Evolutionary conservation across 257 asterid genomes (phyloP).

Genomic region (Nicotiana knightiana): DNA sequence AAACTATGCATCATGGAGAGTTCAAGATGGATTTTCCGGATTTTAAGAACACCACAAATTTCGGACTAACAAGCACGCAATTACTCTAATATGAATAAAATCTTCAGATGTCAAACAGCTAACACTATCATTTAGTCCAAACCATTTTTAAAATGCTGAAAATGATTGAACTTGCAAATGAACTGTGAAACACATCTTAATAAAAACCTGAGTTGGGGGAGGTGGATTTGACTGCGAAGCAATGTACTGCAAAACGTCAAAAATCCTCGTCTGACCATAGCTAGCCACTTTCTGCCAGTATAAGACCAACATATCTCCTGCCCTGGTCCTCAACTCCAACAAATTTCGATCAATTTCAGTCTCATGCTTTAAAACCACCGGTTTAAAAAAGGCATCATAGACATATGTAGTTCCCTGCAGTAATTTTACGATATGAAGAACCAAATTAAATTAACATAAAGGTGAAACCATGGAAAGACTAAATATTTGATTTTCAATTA

Average conservation of each 20-base stretch:
- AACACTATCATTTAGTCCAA: not conserved
- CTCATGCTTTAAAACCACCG: constrained; percentile 77
- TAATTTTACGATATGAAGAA: constrained; percentile 14
- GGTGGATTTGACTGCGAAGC: constrained; percentile 73
- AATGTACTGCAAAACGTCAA: constrained; percentile 69
- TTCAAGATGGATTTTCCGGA: not conserved
- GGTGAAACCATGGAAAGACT: constrained; percentile 4
- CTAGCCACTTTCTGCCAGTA: constrained; percentile 60
- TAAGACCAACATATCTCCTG: constrained; percentile 62
- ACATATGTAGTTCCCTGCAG: constrained; percentile 92
- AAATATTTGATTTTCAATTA: not conserved
- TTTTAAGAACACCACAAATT: not conserved
- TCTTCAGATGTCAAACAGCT: not conserved
- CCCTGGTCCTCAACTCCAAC: constrained; percentile 71
- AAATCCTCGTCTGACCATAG: constrained; percentile 77
- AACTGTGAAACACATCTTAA: not conserved
- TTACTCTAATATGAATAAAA: not conserved
- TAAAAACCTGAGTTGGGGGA: constrained; percentile 60
- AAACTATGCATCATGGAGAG: not conserved
- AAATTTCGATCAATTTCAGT: constrained; percentile 80
- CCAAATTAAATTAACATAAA: not conserved
- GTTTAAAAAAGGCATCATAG: constrained; percentile 84
- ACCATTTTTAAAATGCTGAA: not conserved
- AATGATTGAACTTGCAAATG: not conserved
- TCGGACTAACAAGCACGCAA: not conserved